Percentiles rank a stretch among this genome's conserved stretches.
Evolutionary conservation across 1,284 basidiomycete genomes (phyloP).

Genomic region (Hemileia vastatrix): DNA sequence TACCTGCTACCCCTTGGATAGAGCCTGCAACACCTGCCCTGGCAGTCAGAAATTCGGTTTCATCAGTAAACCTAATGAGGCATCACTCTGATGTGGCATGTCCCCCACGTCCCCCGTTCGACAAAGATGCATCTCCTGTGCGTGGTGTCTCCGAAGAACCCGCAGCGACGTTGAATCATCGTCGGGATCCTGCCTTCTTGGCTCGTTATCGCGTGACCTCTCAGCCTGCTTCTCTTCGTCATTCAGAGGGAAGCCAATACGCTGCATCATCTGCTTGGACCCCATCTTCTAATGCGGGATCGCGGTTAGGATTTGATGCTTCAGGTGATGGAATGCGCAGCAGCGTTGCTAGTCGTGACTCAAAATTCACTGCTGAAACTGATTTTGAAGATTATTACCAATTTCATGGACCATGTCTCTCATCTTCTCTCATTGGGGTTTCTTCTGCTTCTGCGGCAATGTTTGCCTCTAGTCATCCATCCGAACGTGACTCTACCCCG

Average conservation of each 20-base stretch:
- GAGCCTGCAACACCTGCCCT: constrained; percentile 10
- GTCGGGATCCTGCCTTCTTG: constrained; percentile 9
- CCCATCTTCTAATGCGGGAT: constrained; percentile 10
- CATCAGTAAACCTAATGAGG: too few species aligned
- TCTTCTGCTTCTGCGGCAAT: constrained; percentile 4
- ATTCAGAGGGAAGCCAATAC: constrained; percentile 21
- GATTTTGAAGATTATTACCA: constrained; percentile 19
- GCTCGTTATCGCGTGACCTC: constrained; percentile 9
- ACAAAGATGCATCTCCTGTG: neutral
- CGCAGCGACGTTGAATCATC: neutral
- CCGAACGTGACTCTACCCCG: too few species aligned
- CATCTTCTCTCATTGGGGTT: neutral
- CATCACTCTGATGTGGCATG: too few species aligned
- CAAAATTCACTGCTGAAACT: constrained; percentile 17
- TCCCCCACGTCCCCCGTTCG: neutral
- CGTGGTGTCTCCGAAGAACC: neutral
- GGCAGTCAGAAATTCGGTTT: too few species aligned
- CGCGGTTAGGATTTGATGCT: constrained; percentile 7
- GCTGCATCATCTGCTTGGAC: constrained; percentile 22
- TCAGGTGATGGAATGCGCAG: constrained; percentile 5
- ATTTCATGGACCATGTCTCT: neutral
- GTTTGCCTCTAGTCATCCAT: constrained; percentile 6
- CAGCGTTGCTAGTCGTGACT: constrained; percentile 19
- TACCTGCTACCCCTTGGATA: constrained; percentile 17
- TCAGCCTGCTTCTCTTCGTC: constrained; percentile 13